Evolutionary conservation across 768 basidiomycete species (phyloP), one percentile per base, ranked within the genome.

Genomic region (Macrolepiota albuminosa): DNA sequence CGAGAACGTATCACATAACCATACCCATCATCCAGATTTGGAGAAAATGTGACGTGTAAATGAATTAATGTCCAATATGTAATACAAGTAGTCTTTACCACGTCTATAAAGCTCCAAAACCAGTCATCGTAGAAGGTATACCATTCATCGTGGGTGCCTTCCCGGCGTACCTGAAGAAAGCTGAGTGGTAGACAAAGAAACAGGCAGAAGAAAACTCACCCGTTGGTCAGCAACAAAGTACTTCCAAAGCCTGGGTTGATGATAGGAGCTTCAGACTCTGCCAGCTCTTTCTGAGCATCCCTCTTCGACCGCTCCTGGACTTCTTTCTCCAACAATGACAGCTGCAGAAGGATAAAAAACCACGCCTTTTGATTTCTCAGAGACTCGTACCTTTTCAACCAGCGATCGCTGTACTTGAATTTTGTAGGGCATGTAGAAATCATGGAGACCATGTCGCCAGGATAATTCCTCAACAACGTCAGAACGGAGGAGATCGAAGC

Each of bases 371-470:
- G 33, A 24, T 24, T 24, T 31, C n/a, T 31, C 29, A 2, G 50
- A 29, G 16, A 21, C 18, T 56, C 74, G 11, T 57, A 88, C 89
- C 81, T 85, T 91, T 59, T 89, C 89, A 18, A 89, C 82, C 69
- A 88, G 77, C 40, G 88, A 83, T 58, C 95, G 85, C 67, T 92
- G 88, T 36, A 86, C 83, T 73, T 98, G 96, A 51, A 97, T 88
- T 71, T 86, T 87, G 73, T 92, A 98, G 1, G 97, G 97, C 92
- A 96, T 97, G 70, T 91, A 92, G 77, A 96, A 98, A 74, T 99
- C 97, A 68, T 93, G 93, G 49, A 99, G 81, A 24, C 89, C 96
- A 66, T 97, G 88, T 70, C 93, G 90, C 97, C 97, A 98, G 62
- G 94, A 94, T 39, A 97, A 77, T 72, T 97, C 96, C 74, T 95